Evolutionary conservation across 2,329 filamentous ascomycete species (phyloP).

Genomic region (Nakataea oryzae): DNA sequence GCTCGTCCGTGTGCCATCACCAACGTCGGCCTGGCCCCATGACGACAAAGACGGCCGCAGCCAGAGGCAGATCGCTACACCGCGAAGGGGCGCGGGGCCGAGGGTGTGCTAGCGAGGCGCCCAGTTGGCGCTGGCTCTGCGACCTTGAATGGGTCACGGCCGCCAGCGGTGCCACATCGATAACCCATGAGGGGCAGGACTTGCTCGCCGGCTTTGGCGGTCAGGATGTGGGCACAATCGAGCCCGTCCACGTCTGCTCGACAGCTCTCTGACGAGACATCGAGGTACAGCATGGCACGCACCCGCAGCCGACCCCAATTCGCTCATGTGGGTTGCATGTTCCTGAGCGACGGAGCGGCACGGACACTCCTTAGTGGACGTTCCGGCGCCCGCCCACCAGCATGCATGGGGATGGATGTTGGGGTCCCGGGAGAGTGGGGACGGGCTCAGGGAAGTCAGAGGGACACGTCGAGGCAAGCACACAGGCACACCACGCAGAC

Average conservation of each 20-base stretch:
- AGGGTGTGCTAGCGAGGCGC: neutral
- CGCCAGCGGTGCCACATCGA: neutral
- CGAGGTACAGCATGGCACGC: neutral
- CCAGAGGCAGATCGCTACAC: neutral
- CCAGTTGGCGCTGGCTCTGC: neutral
- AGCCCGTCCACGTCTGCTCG: neutral
- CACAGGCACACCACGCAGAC: too few relatives aligned
- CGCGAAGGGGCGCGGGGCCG: neutral
- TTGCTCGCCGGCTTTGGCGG: neutral
- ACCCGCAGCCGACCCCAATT: neutral
- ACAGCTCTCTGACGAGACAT: neutral
- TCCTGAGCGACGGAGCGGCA: neutral
- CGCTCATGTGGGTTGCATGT: neutral
- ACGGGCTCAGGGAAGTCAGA: neutral
- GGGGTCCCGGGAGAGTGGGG: neutral
- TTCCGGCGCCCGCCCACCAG: neutral
- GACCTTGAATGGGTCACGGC: neutral
- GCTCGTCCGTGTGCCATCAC: neutral
- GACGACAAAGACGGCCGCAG: neutral
- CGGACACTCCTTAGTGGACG: neutral
- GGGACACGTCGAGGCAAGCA: neutral
- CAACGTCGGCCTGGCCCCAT: neutral
- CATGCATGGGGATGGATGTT: neutral
- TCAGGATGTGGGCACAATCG: neutral
- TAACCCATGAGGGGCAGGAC: neutral